Percentiles rank a stretch among this genome's conserved stretches.
Evolutionary conservation across 257 asterid genomes (phyloP).

Genomic region (Datura wrightii): DNA sequence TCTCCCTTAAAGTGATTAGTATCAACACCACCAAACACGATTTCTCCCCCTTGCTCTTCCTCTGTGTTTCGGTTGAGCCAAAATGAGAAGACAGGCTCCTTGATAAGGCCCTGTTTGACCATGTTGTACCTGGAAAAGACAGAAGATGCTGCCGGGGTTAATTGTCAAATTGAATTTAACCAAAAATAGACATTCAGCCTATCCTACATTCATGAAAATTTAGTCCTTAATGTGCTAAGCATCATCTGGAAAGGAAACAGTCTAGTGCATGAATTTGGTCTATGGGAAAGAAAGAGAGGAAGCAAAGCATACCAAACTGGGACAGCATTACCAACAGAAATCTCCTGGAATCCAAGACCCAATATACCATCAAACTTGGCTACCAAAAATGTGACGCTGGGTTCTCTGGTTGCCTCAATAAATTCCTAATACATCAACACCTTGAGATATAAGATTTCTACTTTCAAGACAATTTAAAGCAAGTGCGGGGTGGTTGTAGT

Average conservation of each 20-base stretch:
- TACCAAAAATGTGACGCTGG: conserved; percentile 69
- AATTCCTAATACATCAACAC: conserved; percentile 54
- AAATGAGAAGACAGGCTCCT: conserved; percentile 91
- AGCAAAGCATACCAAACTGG: conserved; percentile 66
- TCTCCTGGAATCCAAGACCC: conserved; percentile 84
- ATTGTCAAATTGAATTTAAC: not conserved
- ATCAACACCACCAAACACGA: conserved; percentile 95
- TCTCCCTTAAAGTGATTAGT: conserved; percentile 85
- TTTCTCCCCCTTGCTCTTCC: conserved; percentile 90
- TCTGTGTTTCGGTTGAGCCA: conserved; percentile 85
- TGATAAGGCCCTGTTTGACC: conserved; percentile 89
- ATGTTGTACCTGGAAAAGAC: conserved; percentile 72
- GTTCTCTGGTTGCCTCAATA: conserved; percentile 77
- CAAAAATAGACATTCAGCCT: not conserved
- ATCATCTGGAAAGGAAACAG: not conserved
- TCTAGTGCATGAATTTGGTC: conserved; percentile 15
- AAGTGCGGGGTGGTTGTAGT: not conserved
- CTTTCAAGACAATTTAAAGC: conserved; percentile 18
- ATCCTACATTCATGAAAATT: not conserved
- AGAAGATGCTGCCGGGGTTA: not conserved
- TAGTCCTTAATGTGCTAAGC: not conserved
- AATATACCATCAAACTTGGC: conserved; percentile 80
- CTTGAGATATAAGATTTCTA: conserved; percentile 38
- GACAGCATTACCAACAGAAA: conserved; percentile 71
- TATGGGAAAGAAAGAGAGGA: conserved; percentile 35